Conservation (phyloP, 768 basidiomycete species). For the Panaeolus cyanescens region DNA sequence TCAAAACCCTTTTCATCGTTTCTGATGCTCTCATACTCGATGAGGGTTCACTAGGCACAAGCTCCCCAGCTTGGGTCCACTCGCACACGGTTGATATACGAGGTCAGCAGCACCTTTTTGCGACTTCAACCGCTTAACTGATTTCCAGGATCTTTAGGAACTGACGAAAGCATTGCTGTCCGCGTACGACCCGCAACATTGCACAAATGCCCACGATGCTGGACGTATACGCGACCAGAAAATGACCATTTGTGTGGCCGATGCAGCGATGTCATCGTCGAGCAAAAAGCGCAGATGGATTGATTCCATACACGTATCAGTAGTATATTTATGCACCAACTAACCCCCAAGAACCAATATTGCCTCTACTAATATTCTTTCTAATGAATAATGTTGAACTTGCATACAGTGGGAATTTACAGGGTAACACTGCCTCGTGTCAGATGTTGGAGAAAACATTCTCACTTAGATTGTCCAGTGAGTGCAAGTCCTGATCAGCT, state of each 20-base stretch:
- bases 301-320: background rate
- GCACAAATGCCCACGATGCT: constrained; percentile 89
- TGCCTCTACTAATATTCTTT: background rate
- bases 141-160: constrained; percentile 12
- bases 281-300: background rate
- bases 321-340: background rate
- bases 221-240: constrained; percentile 67
- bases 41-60: constrained; percentile 40
- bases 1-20: constrained; percentile 81
- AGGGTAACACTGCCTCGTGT: background rate
- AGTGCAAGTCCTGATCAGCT: too few relatives aligned
- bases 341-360: background rate
- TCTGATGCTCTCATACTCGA: constrained; percentile 64
- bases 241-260: constrained; percentile 63
- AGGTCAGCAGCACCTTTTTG: too few relatives aligned
- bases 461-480: too few relatives aligned
- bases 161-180: constrained; percentile 41
- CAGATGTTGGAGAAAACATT: background rate
- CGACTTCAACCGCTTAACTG: too few relatives aligned
- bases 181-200: constrained; percentile 60
- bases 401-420: background rate
- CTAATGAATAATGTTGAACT: background rate
- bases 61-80: constrained; percentile 52
- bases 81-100: constrained; percentile 41
- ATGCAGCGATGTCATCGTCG: constrained; percentile 41